A percentile compares a stretch with the other conserved stretches of the same genome.
Conservation (phyloP, 1,139 yeast genomes). For the Blastobotrys arbuscula region DNA sequence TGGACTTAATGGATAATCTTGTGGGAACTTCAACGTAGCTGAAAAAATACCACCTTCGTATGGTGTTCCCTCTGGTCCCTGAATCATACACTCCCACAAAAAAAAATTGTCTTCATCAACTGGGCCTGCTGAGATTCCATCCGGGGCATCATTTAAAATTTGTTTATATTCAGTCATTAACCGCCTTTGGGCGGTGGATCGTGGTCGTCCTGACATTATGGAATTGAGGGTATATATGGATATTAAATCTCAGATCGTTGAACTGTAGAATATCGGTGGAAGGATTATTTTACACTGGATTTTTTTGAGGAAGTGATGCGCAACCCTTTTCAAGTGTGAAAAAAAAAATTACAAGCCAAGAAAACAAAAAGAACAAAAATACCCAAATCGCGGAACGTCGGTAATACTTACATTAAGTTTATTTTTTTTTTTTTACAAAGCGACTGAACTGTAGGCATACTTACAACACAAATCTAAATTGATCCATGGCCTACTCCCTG, state of each 20-base stretch:
- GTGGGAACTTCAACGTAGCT: constrained; percentile 77
- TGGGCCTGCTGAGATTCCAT: constrained; percentile 95
- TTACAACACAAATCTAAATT: not conserved
- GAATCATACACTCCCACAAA: constrained; percentile 85
- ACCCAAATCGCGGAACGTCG: too few species aligned
- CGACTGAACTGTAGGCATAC: not conserved
- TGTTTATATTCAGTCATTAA: constrained; percentile 86
- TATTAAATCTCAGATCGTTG: too few species aligned
- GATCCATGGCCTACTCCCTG: not conserved
- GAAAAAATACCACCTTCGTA: constrained; percentile 93
- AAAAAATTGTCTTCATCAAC: constrained; percentile 73
- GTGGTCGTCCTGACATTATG: not conserved
- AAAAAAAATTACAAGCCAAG: too few species aligned
- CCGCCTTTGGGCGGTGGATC: constrained; percentile 60
- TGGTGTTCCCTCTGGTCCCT: constrained; percentile 91
- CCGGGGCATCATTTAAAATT: constrained; percentile 79
- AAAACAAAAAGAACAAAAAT: too few species aligned
- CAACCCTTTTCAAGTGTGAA: too few species aligned
- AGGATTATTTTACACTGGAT: too few species aligned
- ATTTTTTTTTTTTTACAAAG: not conserved
- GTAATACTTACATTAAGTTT: not conserved
- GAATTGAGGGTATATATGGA: too few species aligned
- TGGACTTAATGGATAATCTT: constrained; percentile 87
- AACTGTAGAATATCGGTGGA: too few species aligned
- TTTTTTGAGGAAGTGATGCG: not conserved